phyloP scores from a whole-genome alignment of 2,329 filamentous ascomycete genomes.

The Hypoxylon sp. region DNA sequence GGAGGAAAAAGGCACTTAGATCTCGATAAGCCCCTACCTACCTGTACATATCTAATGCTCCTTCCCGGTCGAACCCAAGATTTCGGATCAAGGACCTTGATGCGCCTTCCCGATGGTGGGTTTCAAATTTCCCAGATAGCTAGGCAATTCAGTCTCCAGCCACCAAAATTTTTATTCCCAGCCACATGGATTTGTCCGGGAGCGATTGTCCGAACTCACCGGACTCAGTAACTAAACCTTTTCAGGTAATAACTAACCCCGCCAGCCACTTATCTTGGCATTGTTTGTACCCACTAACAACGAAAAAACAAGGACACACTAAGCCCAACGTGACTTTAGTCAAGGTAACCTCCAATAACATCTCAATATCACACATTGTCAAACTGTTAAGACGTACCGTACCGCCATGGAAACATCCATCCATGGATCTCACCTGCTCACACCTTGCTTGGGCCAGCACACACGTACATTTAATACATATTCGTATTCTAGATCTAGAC shows the following conservation, averaged over 20 bases:
- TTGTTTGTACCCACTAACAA: constrained; percentile 30
- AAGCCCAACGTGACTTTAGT: constrained; percentile 15
- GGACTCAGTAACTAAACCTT: constrained; percentile 11
- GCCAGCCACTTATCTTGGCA: constrained; percentile 37
- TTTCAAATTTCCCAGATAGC: constrained; percentile 1
- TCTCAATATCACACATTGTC: constrained; percentile 22
- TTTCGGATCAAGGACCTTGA: constrained; percentile 24
- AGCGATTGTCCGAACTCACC: constrained; percentile 3
- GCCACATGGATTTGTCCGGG: constrained; percentile 32
- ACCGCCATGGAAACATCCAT: constrained; percentile 17
- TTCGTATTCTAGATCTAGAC: constrained; percentile 37
- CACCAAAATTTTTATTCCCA: constrained; percentile 30
- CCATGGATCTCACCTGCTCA: constrained; percentile 27
- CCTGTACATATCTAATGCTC: constrained; percentile 25
- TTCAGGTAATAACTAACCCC: background rate
- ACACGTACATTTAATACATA: constrained; percentile 23
- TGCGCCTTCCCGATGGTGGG: background rate
- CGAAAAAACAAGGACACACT: background rate
- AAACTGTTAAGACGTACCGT: constrained; percentile 15
- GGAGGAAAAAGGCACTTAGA: constrained; percentile 1
- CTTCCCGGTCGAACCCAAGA: constrained; percentile 33
- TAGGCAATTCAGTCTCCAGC: constrained; percentile 29
- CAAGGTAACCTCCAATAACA: constrained; percentile 22
- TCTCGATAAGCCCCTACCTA: constrained; percentile 12
- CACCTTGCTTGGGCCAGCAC: constrained; percentile 36